These are phyloP conservation scores for Fusarium zealandicum DNA, from an alignment of 2,329 filamentous ascomycete genomes.

Conservation along the genomic window DNA sequence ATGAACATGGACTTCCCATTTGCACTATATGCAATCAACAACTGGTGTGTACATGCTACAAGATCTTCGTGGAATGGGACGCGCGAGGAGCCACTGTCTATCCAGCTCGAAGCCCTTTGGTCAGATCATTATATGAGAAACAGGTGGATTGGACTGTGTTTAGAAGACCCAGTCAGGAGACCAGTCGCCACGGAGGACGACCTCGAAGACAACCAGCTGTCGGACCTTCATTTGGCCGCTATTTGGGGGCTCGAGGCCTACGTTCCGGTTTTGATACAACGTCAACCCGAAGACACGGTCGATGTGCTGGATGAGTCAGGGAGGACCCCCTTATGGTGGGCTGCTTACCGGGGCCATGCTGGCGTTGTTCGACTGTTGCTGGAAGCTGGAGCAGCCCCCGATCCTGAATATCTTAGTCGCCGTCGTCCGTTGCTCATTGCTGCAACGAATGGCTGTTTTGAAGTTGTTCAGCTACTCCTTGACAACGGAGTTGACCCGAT, in stretches of 20 bases:
- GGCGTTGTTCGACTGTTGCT: constrained; percentile 32
- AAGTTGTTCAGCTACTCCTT: constrained; percentile 14
- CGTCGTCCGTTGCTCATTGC: constrained; percentile 47
- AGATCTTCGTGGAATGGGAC: constrained; percentile 7
- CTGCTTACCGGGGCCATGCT: constrained; percentile 35
- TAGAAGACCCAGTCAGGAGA: neutral
- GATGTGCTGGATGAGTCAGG: neutral
- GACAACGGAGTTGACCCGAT: constrained; percentile 44
- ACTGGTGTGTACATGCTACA: constrained; percentile 19
- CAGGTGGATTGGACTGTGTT: constrained; percentile 7
- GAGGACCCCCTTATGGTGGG: constrained; percentile 29
- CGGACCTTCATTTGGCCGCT: constrained; percentile 22
- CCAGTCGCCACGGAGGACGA: neutral
- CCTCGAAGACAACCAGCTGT: neutral
- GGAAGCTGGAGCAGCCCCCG: constrained; percentile 37
- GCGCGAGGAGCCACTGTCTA: neutral
- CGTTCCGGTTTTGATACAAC: constrained; percentile 1
- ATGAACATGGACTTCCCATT: constrained; percentile 23
- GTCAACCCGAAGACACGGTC: neutral
- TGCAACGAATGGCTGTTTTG: constrained; percentile 26
- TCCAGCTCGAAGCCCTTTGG: constrained; percentile 12
- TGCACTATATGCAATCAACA: constrained; percentile 12
- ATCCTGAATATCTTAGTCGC: constrained; percentile 16
- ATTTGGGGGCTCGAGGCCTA: constrained; percentile 17
- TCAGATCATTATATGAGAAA: neutral